Percentiles rank a stretch among this genome's conserved stretches.
These are phyloP conservation scores for Tricholoma sp. DNA, from an alignment of 768 basidiomycete species.

Conservation along the genomic window DNA sequence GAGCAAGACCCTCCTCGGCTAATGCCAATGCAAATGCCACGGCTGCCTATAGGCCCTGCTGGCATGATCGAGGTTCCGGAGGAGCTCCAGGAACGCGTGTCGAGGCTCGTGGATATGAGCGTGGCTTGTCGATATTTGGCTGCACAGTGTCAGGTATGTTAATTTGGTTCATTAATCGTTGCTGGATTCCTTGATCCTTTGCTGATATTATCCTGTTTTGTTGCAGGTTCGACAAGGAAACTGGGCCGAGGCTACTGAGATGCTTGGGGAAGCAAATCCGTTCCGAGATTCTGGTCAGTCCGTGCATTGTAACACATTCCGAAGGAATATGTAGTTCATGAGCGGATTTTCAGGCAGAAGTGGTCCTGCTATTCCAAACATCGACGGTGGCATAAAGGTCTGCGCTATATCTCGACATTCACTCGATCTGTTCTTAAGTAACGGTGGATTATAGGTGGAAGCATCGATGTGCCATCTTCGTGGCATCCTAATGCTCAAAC, in stretches of 20 bases:
- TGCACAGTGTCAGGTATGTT: constrained; percentile 83
- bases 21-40: constrained; percentile 32
- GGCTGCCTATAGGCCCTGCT: constrained; percentile 68
- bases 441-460: constrained; percentile 60
- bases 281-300: constrained; percentile 64
- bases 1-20: constrained; percentile 38
- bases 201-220: constrained; percentile 7
- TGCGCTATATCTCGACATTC: not conserved
- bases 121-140: constrained; percentile 95
- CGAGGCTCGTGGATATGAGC: constrained; percentile 87
- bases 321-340: not conserved
- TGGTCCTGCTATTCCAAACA: constrained; percentile 69
- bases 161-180: constrained; percentile 1
- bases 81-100: constrained; percentile 58
- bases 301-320: not conserved
- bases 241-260: constrained; percentile 87
- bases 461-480: constrained; percentile 96
- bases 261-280: constrained; percentile 91
- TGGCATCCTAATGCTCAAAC: constrained; percentile 89
- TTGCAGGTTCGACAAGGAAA: constrained; percentile 77
- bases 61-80: constrained; percentile 68
- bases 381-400: constrained; percentile 95
- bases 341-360: constrained; percentile 40
- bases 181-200: not conserved
- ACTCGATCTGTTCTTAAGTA: not conserved